phyloP scores from a whole-genome alignment of 192 early-diverging fungal genomes.

The Entrophospora sp. region DNA sequence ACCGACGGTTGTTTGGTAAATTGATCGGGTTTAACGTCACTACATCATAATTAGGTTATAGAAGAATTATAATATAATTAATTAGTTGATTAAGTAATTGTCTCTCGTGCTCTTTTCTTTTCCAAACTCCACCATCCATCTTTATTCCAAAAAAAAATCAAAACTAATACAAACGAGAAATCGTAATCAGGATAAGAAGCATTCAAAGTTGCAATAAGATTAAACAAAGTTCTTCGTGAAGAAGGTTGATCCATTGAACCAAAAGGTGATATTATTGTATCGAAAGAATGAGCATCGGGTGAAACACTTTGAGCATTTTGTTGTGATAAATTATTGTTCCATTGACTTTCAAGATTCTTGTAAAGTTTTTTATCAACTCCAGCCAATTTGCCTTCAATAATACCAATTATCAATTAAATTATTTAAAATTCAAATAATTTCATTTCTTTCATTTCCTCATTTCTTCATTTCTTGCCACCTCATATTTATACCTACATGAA shows the following conservation, averaged over 20 bases:
- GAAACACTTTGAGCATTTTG: conserved; percentile 54
- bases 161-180: conserved; percentile 60
- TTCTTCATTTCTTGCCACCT: too few relatives aligned
- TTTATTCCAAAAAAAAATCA: neutral
- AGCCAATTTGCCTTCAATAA: conserved; percentile 77
- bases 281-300: conserved; percentile 57
- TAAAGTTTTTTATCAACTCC: conserved; percentile 89
- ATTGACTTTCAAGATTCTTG: conserved; percentile 78
- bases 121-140: conserved; percentile 10
- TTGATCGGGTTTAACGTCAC: conserved; percentile 70
- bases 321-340: conserved; percentile 54
- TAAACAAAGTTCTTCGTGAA: conserved; percentile 84
- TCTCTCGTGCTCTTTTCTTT: too few relatives aligned
- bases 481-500: conserved; percentile 87
- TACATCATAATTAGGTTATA: too few relatives aligned
- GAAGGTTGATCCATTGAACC: conserved; percentile 81
- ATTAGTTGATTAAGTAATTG: too few relatives aligned
- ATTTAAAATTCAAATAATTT: neutral
- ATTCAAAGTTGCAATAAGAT: conserved; percentile 91
- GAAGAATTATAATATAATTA: too few relatives aligned
- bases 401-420: neutral
- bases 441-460: too few relatives aligned
- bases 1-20: conserved; percentile 70
- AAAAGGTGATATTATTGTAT: conserved; percentile 71
- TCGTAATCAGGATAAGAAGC: conserved; percentile 96